Conservation (phyloP, 1,139 yeast species). For the Saccharomycopsis hybrid region DNA sequence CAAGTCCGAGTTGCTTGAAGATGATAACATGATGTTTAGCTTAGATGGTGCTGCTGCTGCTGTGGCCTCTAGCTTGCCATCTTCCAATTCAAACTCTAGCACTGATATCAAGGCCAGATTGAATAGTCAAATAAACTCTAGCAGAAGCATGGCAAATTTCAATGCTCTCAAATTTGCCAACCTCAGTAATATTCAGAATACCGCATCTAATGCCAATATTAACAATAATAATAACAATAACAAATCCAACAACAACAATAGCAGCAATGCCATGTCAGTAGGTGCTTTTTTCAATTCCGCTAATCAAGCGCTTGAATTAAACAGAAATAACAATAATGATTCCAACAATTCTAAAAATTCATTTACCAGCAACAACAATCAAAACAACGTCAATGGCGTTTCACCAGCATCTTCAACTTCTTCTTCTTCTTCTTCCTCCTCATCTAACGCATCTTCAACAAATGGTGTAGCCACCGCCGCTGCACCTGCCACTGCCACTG, state of each 20-base stretch:
- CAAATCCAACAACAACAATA: neutral
- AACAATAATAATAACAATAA: too few relatives aligned
- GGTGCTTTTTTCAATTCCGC: neutral
- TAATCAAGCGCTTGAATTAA: too few relatives aligned
- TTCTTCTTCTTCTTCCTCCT: neutral
- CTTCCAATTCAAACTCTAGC: neutral
- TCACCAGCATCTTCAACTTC: neutral
- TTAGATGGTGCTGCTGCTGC: slow-evolving; percentile 1
- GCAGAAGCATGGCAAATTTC: slow-evolving; percentile 9
- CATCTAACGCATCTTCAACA: slow-evolving; percentile 18
- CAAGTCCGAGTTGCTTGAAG: slow-evolving; percentile 23
- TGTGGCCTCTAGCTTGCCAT: neutral
- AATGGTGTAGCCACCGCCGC: neutral
- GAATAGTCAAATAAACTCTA: slow-evolving; percentile 3
- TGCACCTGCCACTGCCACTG: slow-evolving; percentile 15
- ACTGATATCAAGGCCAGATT: neutral
- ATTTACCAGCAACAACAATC: neutral
- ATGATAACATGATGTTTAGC: slow-evolving; percentile 6
- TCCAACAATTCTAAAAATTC: neutral
- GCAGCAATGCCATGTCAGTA: neutral
- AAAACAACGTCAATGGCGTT: neutral
- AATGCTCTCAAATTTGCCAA: slow-evolving; percentile 14
- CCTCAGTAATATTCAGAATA: neutral
- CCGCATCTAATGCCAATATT: neutral
- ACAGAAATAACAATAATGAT: neutral